Evolutionary conservation across 495 filamentous ascomycete genomes (phyloP).

Genomic region (Astrothelium macrocarpum): DNA sequence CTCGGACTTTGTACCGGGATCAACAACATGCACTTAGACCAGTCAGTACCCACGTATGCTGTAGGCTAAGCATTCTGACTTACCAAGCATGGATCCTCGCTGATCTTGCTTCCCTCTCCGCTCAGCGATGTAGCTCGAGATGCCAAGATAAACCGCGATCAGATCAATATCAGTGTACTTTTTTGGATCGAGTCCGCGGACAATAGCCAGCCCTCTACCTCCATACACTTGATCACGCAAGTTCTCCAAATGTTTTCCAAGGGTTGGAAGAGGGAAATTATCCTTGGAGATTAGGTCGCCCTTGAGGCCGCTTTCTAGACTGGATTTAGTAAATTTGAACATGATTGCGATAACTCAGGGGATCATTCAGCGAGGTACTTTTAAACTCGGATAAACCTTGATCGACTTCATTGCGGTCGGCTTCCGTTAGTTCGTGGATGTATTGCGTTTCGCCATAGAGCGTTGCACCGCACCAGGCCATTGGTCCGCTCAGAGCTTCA

Average conservation of each 20-base stretch:
- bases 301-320: neutral
- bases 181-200: conserved; percentile 39
- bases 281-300: conserved; percentile 7
- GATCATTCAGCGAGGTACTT: neutral
- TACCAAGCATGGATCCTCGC: conserved; percentile 40
- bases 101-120: conserved; percentile 41
- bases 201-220: conserved; percentile 40
- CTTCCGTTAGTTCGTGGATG: neutral
- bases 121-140: conserved; percentile 43
- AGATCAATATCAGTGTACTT: conserved; percentile 39
- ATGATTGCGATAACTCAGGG: neutral
- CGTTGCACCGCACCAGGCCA: neutral
- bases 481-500: neutral
- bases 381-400: neutral
- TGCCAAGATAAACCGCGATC: conserved; percentile 39
- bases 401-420: neutral
- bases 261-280: conserved; percentile 34
- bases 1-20: neutral
- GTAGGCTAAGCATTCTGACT: conserved; percentile 9
- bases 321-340: neutral
- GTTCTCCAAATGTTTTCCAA: conserved; percentile 26
- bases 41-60: neutral
- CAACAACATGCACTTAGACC: conserved; percentile 11
- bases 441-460: neutral
- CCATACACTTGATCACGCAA: conserved; percentile 25